Conservation (phyloP, 768 basidiomycete species). For the Terana coerulea region DNA sequence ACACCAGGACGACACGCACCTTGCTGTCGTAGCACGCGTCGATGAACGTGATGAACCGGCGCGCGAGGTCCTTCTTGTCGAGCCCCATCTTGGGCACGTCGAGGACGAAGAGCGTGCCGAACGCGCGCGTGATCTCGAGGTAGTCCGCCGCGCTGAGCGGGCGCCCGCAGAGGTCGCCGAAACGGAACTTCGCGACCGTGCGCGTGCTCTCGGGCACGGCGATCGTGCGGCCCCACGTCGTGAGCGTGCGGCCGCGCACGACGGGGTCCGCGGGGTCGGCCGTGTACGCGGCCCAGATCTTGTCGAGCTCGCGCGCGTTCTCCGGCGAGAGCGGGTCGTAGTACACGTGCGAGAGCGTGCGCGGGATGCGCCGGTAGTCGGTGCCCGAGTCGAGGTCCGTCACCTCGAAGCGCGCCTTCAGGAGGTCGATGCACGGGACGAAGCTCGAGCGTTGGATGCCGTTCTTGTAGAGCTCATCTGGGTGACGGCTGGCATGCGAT, state of each 20-base stretch:
- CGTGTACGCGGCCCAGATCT: conserved; percentile 77
- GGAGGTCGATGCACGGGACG: conserved; percentile 88
- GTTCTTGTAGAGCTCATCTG: conserved; percentile 97
- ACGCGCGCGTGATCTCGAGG: conserved; percentile 85
- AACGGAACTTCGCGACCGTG: conserved; percentile 80
- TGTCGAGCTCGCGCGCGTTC: conserved; percentile 67
- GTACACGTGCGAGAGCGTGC: conserved; percentile 92
- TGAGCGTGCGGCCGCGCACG: conserved; percentile 57
- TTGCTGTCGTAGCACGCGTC: conserved; percentile 96
- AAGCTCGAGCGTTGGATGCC: conserved; percentile 96
- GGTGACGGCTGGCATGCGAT: conserved; percentile 70
- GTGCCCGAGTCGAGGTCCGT: conserved; percentile 95
- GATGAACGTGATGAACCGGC: conserved; percentile 96
- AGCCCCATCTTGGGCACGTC: conserved; percentile 89
- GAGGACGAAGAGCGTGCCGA: conserved; percentile 82
- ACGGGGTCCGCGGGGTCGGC: conserved; percentile 53
- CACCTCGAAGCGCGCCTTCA: conserved; percentile 83
- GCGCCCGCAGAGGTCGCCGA: conserved; percentile 81
- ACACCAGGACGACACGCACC: conserved; percentile 69
- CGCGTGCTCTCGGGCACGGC: conserved; percentile 75
- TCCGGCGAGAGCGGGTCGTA: conserved; percentile 72
- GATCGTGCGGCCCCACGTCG: conserved; percentile 89
- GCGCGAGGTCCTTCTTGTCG: conserved; percentile 83
- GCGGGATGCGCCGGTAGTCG: conserved; percentile 93
- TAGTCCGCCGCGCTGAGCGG: conserved; percentile 96